Conservation (phyloP, 306 rosid genomes). For the Vigna reflexopilosa region DNA sequence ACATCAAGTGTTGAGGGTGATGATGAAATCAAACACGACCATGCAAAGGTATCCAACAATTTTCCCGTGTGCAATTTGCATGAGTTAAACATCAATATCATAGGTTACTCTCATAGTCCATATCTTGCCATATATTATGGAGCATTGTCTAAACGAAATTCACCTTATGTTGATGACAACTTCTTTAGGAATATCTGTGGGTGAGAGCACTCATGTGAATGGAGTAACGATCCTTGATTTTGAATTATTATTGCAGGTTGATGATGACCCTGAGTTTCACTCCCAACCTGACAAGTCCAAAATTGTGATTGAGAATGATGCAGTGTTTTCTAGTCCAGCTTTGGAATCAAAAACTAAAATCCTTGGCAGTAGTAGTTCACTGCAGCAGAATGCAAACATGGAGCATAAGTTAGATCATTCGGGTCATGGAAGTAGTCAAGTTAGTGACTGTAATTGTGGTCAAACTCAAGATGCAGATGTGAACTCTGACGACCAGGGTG, state of each 20-base stretch:
- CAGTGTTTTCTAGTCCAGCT: not conserved
- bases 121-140: not conserved
- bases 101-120: not conserved
- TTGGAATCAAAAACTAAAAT: not conserved
- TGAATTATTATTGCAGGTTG: not conserved
- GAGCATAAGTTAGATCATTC: not conserved
- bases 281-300: not conserved
- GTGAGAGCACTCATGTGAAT: not conserved
- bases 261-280: not conserved
- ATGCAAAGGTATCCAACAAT: not conserved
- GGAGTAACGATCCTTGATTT: not conserved
- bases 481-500: not conserved
- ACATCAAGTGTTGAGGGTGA: not conserved
- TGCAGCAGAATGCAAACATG: not conserved
- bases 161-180: not conserved
- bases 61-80: not conserved
- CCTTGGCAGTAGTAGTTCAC: not conserved
- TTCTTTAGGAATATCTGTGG: not conserved
- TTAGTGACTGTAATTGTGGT: not conserved
- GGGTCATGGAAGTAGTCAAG: not conserved
- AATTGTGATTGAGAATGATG: not conserved
- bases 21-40: not conserved
- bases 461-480: not conserved
- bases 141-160: not conserved
- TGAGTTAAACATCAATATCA: not conserved